Evolutionary conservation across 1,284 basidiomycete genomes (phyloP).

Genomic region (Trametes polyzona): DNA sequence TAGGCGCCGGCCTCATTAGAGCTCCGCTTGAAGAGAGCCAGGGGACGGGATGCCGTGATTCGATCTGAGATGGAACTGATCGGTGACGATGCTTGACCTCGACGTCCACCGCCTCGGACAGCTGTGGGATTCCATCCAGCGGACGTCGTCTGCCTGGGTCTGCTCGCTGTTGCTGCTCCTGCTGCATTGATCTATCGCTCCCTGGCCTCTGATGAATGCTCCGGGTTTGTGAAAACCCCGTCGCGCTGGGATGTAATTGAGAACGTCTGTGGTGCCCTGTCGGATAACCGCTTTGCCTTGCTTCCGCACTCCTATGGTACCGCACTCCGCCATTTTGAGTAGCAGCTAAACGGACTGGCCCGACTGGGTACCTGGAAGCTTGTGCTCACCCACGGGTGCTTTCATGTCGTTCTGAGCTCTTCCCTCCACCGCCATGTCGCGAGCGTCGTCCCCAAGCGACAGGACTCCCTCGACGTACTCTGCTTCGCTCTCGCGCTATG

Average conservation of each 20-base stretch:
- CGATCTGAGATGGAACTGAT: background rate
- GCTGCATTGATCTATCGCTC: too few species aligned
- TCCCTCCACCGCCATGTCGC: background rate
- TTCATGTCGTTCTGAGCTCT: background rate
- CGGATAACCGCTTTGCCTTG: background rate
- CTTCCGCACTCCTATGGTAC: background rate
- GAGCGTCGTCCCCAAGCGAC: background rate
- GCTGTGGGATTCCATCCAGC: background rate
- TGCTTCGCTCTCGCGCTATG: constrained; percentile 4
- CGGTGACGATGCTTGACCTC: background rate
- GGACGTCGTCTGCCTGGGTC: too few species aligned
- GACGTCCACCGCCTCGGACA: background rate
- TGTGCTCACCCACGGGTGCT: background rate
- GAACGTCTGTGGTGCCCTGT: too few species aligned
- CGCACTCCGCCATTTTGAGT: background rate
- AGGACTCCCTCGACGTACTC: background rate
- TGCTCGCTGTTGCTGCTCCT: too few species aligned
- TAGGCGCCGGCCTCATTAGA: background rate
- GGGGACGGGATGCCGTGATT: background rate
- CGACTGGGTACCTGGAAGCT: background rate
- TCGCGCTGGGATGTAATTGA: too few species aligned
- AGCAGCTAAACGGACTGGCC: background rate
- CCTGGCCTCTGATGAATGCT: too few species aligned
- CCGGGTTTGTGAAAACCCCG: too few species aligned
- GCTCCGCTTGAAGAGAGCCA: background rate